Base-by-base conservation (phyloP, 208 protist genomes). In the Leishmania martiniquensis region DNA sequence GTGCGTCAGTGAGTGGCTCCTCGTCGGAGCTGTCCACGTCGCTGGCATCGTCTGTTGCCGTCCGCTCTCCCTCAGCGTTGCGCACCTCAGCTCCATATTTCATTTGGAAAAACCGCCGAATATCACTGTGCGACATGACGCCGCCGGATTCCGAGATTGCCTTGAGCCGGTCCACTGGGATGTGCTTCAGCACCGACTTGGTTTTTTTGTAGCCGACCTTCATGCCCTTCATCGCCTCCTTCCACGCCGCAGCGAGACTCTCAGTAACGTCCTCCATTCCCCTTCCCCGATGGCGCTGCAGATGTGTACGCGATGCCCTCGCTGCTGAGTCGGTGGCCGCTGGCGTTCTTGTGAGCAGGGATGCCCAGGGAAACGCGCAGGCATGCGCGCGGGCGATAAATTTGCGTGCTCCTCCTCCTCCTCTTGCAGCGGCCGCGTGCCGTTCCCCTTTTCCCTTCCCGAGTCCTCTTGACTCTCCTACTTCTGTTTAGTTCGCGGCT, bases 261-360 rank as follows among this genome's bases (percentile, higher is more conserved):
- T 91, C 92, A 4, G 89, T 85, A 62, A 97, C 82, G 47, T 97
- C 93, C 49, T 93, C 87, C 93, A 95, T 96, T 1, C 13, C 37
- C 29, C 2, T 45, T 17, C 63, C 4, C 22, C 12, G 42, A 13
- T 42, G 42, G 42, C 22, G 32, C 49, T 49, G 39, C 63, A 69
- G 63, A 12, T 44, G 63, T 29, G 63, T 12, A 44, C 29, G 42
- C 25, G 25, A 29, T 20, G 9, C 0, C 1, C 39, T 44, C 32
- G 25, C 37, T 49, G 42, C 32, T 10, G 42, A 51, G 42, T 51
- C 63, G 42, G 42, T 69, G 42, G 63, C n/a, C 22, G 42, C 42
- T 51, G 63, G 49, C 42, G 42, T 25, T 25, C 63, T 45, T 47
- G 42, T 69, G 25, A n/a, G 42, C 9, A 49, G 1, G 22, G 17